These are phyloP conservation scores for Acanthamoeba culbertsoni DNA, from an alignment of 208 protist species.

Conservation along the genomic window DNA sequence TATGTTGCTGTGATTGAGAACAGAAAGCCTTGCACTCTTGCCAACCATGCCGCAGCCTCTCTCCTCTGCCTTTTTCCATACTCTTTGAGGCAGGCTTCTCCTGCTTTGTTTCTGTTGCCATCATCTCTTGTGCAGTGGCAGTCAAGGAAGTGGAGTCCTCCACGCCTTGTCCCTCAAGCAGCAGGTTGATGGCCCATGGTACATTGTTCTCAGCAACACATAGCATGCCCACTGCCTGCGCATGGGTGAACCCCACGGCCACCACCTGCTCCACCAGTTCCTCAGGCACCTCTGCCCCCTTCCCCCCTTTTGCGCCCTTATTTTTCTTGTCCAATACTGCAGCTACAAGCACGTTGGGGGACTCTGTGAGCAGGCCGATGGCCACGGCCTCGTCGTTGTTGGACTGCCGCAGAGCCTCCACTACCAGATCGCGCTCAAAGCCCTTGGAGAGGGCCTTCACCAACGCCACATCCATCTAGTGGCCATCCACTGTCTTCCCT, in stretches of 20 bases:
- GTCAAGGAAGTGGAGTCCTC: too few species aligned
- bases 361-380: slow-evolving; percentile 22
- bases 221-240: not conserved
- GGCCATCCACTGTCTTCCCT: slow-evolving; percentile 8
- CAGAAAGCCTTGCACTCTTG: too few species aligned
- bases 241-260: not conserved
- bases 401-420: slow-evolving; percentile 34
- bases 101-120: too few species aligned
- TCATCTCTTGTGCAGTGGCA: too few species aligned
- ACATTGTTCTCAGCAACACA: not conserved
- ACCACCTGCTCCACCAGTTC: not conserved
- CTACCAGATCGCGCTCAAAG: not conserved
- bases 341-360: slow-evolving; percentile 16
- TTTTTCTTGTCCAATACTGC: not conserved
- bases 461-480: not conserved
- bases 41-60: too few species aligned
- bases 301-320: not conserved
- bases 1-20: too few species aligned
- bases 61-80: too few species aligned
- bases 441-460: slow-evolving; percentile 34
- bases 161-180: slow-evolving; percentile 5
- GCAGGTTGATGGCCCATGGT: slow-evolving; percentile 20
- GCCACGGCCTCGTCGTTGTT: slow-evolving; percentile 46
- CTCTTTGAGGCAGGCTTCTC: too few species aligned
- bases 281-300: not conserved